phyloP scores from a whole-genome alignment of 441 rosid species.

The Gossypium aridum region DNA sequence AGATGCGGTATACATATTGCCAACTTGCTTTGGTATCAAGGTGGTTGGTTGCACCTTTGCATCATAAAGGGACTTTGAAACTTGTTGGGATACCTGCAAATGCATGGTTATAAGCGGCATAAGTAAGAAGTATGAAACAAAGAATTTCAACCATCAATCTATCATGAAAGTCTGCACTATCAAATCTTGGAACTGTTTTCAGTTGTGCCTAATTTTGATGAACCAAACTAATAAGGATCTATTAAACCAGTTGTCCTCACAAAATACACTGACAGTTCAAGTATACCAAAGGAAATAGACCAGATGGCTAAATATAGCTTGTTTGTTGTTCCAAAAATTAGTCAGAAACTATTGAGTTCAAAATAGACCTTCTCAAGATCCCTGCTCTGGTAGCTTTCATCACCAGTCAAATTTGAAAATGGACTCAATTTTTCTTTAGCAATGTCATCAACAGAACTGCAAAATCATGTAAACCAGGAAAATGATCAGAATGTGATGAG shows the following conservation, averaged over 20 bases:
- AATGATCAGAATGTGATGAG: constrained; percentile 12
- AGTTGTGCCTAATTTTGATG: too few relatives aligned
- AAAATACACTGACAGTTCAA: neutral
- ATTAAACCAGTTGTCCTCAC: too few relatives aligned
- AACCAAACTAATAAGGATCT: too few relatives aligned
- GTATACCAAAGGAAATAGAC: neutral
- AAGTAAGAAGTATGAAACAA: constrained; percentile 13
- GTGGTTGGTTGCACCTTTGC: constrained; percentile 83
- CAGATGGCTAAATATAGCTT: neutral
- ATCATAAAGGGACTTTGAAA: constrained; percentile 75
- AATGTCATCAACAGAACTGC: constrained; percentile 72
- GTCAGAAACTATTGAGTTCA: neutral
- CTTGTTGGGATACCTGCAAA: constrained; percentile 77
- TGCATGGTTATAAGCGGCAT: constrained; percentile 12
- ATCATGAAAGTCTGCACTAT: too few relatives aligned
- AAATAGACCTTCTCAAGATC: constrained; percentile 91
- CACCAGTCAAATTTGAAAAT: constrained; percentile 62
- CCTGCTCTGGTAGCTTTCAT: constrained; percentile 87
- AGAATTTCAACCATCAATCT: neutral
- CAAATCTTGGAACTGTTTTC: too few relatives aligned
- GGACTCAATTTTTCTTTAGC: constrained; percentile 75
- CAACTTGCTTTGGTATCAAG: constrained; percentile 89
- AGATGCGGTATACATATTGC: constrained; percentile 98
- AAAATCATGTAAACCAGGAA: constrained; percentile 15
- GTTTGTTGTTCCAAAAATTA: neutral